These are phyloP conservation scores for Suhomyces prunicola DNA, from an alignment of 805 yeast genomes.

Conservation along the genomic window DNA sequence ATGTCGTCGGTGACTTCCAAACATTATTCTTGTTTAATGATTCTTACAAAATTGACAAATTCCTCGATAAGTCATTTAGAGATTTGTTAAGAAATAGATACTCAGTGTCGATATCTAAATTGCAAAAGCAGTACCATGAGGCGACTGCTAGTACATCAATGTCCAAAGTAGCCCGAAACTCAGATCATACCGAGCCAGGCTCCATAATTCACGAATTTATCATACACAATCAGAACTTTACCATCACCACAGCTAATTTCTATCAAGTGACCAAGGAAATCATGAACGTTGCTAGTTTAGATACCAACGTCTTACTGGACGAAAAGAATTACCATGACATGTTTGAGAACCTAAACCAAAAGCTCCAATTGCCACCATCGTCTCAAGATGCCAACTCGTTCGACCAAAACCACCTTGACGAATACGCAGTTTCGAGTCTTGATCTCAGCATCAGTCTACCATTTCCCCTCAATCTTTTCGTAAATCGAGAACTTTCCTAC, in stretches of 20 bases:
- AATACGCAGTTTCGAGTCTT: constrained; percentile 48
- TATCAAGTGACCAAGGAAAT: constrained; percentile 47
- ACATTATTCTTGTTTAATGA: constrained; percentile 55
- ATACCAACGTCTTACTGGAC: constrained; percentile 30
- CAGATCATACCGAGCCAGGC: neutral
- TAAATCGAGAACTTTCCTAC: constrained; percentile 64
- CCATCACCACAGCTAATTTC: constrained; percentile 45
- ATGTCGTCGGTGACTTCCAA: constrained; percentile 49
- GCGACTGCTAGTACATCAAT: constrained; percentile 3
- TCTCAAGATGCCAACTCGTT: constrained; percentile 3
- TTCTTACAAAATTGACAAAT: constrained; percentile 49
- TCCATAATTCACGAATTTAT: constrained; percentile 66
- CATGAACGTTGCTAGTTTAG: constrained; percentile 47
- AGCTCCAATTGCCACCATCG: constrained; percentile 1
- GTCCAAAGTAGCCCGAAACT: neutral
- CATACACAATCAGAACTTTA: constrained; percentile 21
- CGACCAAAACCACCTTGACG: constrained; percentile 14
- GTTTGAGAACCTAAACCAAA: constrained; percentile 43
- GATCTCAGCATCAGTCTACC: constrained; percentile 66
- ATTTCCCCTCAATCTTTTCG: constrained; percentile 78
- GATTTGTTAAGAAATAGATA: constrained; percentile 50
- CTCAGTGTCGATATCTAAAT: constrained; percentile 26
- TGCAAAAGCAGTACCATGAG: constrained; percentile 24
- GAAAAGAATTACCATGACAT: constrained; percentile 40
- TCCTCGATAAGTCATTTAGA: constrained; percentile 46